phyloP scores from a whole-genome alignment of 371 early-diverging fungal species.

The Phascolomyces articulosus region DNA sequence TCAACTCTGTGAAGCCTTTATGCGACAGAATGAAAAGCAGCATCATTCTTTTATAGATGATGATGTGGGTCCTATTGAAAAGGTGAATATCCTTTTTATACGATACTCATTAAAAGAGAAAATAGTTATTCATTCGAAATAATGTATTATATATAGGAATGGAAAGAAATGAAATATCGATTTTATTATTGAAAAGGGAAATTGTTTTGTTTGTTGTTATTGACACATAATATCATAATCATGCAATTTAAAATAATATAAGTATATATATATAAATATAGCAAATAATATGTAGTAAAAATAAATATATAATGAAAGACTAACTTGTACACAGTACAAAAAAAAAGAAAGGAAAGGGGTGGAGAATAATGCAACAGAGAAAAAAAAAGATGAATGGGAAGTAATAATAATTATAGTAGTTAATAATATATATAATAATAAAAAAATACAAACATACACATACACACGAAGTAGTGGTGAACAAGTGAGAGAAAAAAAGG shows the following conservation, averaged over 20 bases:
- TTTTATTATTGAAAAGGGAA: not conserved
- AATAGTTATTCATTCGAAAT: too few relatives aligned
- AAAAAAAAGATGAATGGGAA: not conserved
- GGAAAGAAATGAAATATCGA: constrained; percentile 2
- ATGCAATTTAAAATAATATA: too few relatives aligned
- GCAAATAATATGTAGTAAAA: too few relatives aligned
- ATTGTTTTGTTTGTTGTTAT: too few relatives aligned
- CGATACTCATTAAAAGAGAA: too few relatives aligned
- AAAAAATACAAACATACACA: too few relatives aligned
- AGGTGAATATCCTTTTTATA: too few relatives aligned
- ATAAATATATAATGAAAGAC: not conserved
- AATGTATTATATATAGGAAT: too few relatives aligned
- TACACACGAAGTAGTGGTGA: not conserved
- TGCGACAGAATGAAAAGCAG: not conserved
- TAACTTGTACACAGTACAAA: not conserved
- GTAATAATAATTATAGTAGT: not conserved
- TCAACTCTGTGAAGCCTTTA: not conserved
- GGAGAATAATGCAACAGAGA: not conserved
- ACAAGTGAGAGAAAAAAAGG: not conserved
- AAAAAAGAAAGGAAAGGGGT: not conserved
- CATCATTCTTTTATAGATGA: not conserved
- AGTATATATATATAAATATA: too few relatives aligned
- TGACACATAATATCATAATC: too few relatives aligned
- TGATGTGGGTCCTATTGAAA: not conserved
- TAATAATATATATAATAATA: not conserved